Percentiles rank a stretch among this genome's conserved stretches.
These are phyloP conservation scores for Linum lewisii DNA, from an alignment of 345 rosid species.

Conservation along the genomic window DNA sequence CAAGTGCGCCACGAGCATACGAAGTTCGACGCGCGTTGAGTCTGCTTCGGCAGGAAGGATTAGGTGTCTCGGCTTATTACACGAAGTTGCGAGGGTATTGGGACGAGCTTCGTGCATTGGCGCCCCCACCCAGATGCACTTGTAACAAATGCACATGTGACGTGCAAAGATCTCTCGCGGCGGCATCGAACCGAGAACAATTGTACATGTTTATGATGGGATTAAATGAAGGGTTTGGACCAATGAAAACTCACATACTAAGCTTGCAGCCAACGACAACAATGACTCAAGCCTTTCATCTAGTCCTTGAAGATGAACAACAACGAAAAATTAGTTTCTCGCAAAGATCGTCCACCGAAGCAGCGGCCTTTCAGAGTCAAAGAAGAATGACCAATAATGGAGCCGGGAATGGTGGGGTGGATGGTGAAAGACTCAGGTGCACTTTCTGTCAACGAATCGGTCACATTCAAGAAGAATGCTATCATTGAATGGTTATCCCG, in stretches of 20 bases:
- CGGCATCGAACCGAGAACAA: not conserved
- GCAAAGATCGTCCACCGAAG: not conserved
- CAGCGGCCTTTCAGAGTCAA: not conserved
- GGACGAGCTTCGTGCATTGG: conserved; percentile 7
- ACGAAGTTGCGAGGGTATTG: conserved; percentile 6
- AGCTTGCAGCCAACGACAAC: not conserved
- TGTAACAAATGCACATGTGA: too few relatives aligned
- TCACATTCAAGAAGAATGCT: too few relatives aligned
- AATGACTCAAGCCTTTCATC: not conserved
- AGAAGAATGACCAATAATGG: not conserved
- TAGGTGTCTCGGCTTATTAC: not conserved
- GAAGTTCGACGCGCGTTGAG: not conserved
- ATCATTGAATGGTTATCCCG: too few relatives aligned
- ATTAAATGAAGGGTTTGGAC: not conserved
- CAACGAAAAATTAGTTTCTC: not conserved
- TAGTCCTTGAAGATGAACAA: not conserved
- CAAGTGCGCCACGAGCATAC: conserved; percentile 3
- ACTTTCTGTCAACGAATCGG: not conserved
- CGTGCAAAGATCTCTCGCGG: too few relatives aligned
- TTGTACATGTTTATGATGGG: conserved; percentile 10
- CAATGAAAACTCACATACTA: not conserved
- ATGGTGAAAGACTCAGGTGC: not conserved
- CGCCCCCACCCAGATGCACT: not conserved
- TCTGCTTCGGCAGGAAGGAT: not conserved
- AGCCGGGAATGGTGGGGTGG: not conserved